phyloP scores from a whole-genome alignment of 768 basidiomycete species.

The Podaxis sp. region DNA sequence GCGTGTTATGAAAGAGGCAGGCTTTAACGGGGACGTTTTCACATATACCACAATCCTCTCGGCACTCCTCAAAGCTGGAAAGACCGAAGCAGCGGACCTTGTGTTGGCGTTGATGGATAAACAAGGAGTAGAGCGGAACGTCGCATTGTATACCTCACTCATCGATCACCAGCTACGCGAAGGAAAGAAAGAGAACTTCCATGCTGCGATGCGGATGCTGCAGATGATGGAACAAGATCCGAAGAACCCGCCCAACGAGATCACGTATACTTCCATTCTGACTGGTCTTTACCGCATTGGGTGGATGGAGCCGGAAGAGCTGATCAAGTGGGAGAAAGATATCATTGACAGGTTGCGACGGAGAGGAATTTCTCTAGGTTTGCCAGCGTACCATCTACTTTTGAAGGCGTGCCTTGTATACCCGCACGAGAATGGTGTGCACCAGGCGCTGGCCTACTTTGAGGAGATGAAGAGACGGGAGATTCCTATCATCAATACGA shows the following conservation, averaged over 20 bases:
- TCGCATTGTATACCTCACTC: constrained; percentile 76
- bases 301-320: constrained; percentile 45
- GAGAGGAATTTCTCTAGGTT: constrained; percentile 52
- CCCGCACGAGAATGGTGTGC: constrained; percentile 46
- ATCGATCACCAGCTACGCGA: constrained; percentile 72
- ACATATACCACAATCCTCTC: constrained; percentile 88
- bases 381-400: constrained; percentile 76
- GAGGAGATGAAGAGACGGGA: constrained; percentile 55
- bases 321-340: constrained; percentile 45
- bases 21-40: constrained; percentile 72
- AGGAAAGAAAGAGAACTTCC: constrained; percentile 51
- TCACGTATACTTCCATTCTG: constrained; percentile 84
- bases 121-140: constrained; percentile 72
- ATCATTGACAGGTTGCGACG: constrained; percentile 61
- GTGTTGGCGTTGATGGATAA: constrained; percentile 75
- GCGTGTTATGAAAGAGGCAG: constrained; percentile 50
- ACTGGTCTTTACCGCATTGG: constrained; percentile 65
- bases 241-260: constrained; percentile 59
- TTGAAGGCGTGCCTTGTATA: constrained; percentile 65
- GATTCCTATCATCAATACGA: constrained; percentile 54
- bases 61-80: constrained; percentile 68
- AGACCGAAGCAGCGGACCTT: constrained; percentile 62
- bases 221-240: constrained; percentile 68
- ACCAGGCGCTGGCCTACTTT: constrained; percentile 58
- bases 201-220: constrained; percentile 68